Evolutionary conservation across 495 filamentous ascomycete species (phyloP).

Genomic region (Penicillium verhagenii): DNA sequence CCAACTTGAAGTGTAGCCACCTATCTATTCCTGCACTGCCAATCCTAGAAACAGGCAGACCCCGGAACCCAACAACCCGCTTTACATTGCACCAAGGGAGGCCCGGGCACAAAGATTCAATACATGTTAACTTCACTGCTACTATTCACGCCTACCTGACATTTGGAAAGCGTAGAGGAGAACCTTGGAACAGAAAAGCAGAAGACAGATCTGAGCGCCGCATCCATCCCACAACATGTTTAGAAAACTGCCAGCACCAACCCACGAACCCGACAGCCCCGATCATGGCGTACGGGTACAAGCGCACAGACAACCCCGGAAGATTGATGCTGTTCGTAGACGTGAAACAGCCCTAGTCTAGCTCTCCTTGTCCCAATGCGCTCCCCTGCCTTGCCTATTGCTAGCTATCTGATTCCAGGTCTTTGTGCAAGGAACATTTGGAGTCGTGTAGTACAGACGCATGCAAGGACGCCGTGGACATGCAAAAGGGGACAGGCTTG

Average conservation of each 20-base stretch:
- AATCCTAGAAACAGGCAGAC: no score
- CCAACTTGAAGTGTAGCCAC: no score
- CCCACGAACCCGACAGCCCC: not conserved
- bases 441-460: not conserved
- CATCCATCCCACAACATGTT: not conserved
- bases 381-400: not conserved
- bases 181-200: not conserved
- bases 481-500: not conserved
- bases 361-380: not conserved
- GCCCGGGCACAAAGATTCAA: no score
- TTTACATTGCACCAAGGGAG: no score
- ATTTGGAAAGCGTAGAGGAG: no score
- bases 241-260: not conserved
- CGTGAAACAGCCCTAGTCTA: not conserved
- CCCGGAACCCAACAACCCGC: no score
- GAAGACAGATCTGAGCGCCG: not conserved
- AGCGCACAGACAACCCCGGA: slow-evolving; percentile 2
- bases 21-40: no score
- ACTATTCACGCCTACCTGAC: no score
- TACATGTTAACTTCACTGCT: no score
- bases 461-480: not conserved
- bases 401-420: not conserved
- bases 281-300: not conserved
- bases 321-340: not conserved
- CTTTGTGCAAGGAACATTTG: not conserved